Evolutionary conservation across 2,329 filamentous ascomycete genomes (phyloP), one percentile per base, ranked within the genome.

Genomic region (Chrysoporthe puriensis): DNA sequence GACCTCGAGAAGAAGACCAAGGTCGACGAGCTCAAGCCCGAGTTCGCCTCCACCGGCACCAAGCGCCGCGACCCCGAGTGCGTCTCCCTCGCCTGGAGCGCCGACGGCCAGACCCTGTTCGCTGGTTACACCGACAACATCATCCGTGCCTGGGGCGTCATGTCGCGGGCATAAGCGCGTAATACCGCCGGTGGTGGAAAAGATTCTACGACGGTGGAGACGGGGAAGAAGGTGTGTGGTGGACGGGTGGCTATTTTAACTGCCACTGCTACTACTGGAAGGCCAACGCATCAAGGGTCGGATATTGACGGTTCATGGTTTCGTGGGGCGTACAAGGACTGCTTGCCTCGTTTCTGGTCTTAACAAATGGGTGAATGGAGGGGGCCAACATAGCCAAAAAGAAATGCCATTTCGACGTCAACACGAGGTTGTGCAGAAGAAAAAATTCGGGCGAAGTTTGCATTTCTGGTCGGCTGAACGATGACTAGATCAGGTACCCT

Each of bases 1-100:
- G 96, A 99, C 81, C 90, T 99, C 76, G 96, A 99, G 93, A 99
- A 99, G 94, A 99, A 99, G 94, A 96, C 91, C 91, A 98, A 97
- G 92, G 95, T 98, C 80, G 95, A 98, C 79, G 96, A 98, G 90
- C 91, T 99, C 84, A 97, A 97, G 91, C 95, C 95, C 76, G 96
- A 99, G 84, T 97, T 96, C 88, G 88, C 94, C 80, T 89, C 94
- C 81, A 91, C 94, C 81, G 93, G 94, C 87, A 65, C 68, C 68
- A 98, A 98, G 93, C 94, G 91, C 90, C 90, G 94, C 81, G 95
- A 97, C 85, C 96, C 96, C 77, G 95, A 98, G 91, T 98, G 95
- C 84, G 91, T 99, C 79, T 93, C 89, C 82, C 88, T 99, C 85
- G 95, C 95, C 81, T 99, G 96, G 96, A 93, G 90, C 82, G 95